Evolutionary conservation across 192 early-diverging fungal species (phyloP), one percentile per base, ranked within the genome.

Genomic region (Kickxella alabastrina): DNA sequence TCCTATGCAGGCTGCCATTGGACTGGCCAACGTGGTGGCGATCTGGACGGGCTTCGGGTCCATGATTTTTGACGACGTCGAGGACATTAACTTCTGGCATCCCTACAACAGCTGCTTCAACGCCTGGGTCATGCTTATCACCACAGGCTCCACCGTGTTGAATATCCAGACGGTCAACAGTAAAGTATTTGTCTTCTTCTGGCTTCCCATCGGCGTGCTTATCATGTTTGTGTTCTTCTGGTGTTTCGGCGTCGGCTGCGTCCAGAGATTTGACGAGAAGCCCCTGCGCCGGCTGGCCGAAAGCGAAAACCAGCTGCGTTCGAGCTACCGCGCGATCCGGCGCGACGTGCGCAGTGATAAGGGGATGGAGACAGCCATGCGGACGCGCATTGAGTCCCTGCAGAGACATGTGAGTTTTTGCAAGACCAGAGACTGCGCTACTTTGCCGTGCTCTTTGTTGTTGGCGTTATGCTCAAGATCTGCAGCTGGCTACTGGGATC

Each of bases 11-110:
- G 36, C 52, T 3, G 67, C 74, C 1, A 66, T 69, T 10, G 63
- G 54, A 4, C 51, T 77, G 24, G 54, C 74, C 15, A 70, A 69
- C 51, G 17, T 70, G 10, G 74, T 77, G n/a, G 60, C 68, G 21
- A 70, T 77, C 43, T 77, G 74, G 74, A 59, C 74, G 2, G 74
- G 74, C 12, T 70, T 77, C 54, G 74, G 74, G 12, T 60, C 57
- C 26, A 43, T 77, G 49, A 48, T 77, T 18, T 77, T 65, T 21
- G 65, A 57, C 5, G 58, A 32, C 36, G 74, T 77, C 36, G 74
- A 77, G 40, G 25, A 36, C 39, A 44, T 10, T 6, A 32, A 22
- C 9, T n/a, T 54, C 26, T 77, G 66, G 67, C 74, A 77, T 31
- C 50, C 67, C 10, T 77, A 66, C 62, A 77, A 77, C 63, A 70